These are phyloP conservation scores for Suaeda aralocaspica DNA, from an alignment of 148 eudicot genomes.

Conservation along the genomic window DNA sequence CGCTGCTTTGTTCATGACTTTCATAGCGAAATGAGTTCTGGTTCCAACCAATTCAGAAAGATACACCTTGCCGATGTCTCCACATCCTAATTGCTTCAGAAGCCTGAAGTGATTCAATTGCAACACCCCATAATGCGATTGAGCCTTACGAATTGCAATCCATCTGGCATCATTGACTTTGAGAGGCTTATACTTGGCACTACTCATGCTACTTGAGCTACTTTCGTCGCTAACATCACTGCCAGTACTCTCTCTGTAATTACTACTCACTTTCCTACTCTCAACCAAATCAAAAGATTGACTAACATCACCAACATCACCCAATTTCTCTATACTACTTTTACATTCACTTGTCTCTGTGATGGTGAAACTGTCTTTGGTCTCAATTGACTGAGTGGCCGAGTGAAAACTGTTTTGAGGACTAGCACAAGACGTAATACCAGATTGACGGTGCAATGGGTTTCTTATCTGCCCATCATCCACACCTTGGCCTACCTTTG, in stretches of 20 bases:
- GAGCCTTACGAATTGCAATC: slow-evolving; percentile 72
- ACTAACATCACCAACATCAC: slow-evolving; percentile 42
- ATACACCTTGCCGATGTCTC: slow-evolving; percentile 85
- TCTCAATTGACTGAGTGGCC: slow-evolving; percentile 62
- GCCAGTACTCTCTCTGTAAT: slow-evolving; percentile 68
- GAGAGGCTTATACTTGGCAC: slow-evolving; percentile 73
- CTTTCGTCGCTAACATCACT: slow-evolving; percentile 90
- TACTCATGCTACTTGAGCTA: slow-evolving; percentile 69
- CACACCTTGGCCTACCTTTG: slow-evolving; percentile 21
- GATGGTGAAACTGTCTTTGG: slow-evolving; percentile 71
- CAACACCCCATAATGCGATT: slow-evolving; percentile 54
- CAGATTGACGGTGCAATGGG: too few species aligned
- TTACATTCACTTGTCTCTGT: slow-evolving; percentile 65
- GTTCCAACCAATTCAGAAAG: slow-evolving; percentile 79
- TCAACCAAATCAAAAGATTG: slow-evolving; percentile 50
- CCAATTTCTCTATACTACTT: slow-evolving; percentile 53
- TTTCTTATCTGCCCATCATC: slow-evolving; percentile 20
- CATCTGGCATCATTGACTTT: slow-evolving; percentile 75
- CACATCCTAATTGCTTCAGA: slow-evolving; percentile 65
- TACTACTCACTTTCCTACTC: slow-evolving; percentile 66
- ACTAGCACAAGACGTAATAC: slow-evolving; percentile 45
- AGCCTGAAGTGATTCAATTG: slow-evolving; percentile 69
- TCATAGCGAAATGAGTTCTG: slow-evolving; percentile 73
- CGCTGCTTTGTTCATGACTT: slow-evolving; percentile 78
- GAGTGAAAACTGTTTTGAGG: slow-evolving; percentile 72